Evolutionary conservation across 805 yeast genomes (phyloP), one percentile per base, ranked within the genome.

Genomic region (Ogataea ganodermae): DNA sequence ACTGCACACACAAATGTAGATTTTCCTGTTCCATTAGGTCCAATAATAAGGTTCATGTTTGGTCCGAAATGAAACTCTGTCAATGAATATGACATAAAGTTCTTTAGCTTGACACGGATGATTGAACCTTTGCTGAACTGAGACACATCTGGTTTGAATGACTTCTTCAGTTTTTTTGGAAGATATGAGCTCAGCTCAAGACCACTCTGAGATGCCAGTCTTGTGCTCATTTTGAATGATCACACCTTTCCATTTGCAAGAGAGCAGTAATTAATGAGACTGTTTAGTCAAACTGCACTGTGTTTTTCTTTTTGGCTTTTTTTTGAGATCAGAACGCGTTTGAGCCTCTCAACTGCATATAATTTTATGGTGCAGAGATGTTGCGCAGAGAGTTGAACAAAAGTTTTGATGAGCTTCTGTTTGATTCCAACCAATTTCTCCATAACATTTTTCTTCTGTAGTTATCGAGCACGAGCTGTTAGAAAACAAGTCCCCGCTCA

Each of bases 1-100:
- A 92, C 80, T 0, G 97, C 98, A 50, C 97, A 88, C 3, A 94
- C 91, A 58, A 94, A 80, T 0, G 98, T 89, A 31, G 94, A 84
- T 60, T 94, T 94, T 6, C 99, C 99, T 0, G 96, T 80, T 28
- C 99, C 99, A 63, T 94, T 94, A 10, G 97, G 97, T 0, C 97
- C 99, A 44, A 94, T 85, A 48, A 94, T 86, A 84, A 94, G 81
- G 62, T 94, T 94, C 61, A 94, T 73, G 1, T 84, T 74, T 0
- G 97, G 97, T 0, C 92, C 86, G 47, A 92, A 75, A 32, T 75
- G 73, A 65, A 89, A 89, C 64, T 84, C 90, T 0, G 87, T 81
- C 38, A 76, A 67, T 1, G 80, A 59, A 62, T 85, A 86, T 0
- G 91, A 85, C 61, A 88, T 82, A 70, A 85, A 85, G 61, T 85